Evolutionary conservation across 2,329 filamentous ascomycete species (phyloP).

Genomic region (Fusarium kyushuense): DNA sequence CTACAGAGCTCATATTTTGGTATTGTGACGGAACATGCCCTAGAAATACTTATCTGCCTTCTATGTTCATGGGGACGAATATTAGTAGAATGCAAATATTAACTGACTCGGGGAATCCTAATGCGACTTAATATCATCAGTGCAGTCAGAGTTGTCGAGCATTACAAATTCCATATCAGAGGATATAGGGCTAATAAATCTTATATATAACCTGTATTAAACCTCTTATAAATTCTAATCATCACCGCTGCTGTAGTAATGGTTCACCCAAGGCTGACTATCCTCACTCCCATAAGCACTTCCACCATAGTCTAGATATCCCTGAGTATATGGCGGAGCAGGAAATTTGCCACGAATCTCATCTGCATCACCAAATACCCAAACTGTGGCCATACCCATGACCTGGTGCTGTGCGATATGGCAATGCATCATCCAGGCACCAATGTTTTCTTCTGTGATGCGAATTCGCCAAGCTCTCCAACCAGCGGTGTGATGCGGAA

Average conservation of each 20-base stretch:
- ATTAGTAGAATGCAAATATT: too few relatives aligned
- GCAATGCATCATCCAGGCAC: slow-evolving; percentile 73
- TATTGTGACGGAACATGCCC: too few relatives aligned
- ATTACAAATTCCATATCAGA: too few relatives aligned
- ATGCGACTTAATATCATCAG: background rate
- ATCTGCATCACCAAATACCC: slow-evolving; percentile 45
- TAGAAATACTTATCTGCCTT: too few relatives aligned
- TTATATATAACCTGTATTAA: too few relatives aligned
- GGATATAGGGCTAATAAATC: too few relatives aligned
- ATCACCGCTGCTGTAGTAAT: slow-evolving; percentile 8
- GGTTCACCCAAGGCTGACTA: slow-evolving; percentile 16
- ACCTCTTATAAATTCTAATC: background rate
- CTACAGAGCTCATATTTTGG: too few relatives aligned
- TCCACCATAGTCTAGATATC: slow-evolving; percentile 60
- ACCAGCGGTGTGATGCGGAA: slow-evolving; percentile 58
- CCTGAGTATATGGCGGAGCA: slow-evolving; percentile 52
- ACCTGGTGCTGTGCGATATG: slow-evolving; percentile 69
- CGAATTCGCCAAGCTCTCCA: slow-evolving; percentile 72
- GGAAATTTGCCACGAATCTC: slow-evolving; percentile 35
- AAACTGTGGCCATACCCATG: slow-evolving; percentile 59
- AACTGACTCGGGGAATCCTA: too few relatives aligned
- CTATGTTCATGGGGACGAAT: too few relatives aligned
- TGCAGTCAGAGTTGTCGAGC: too few relatives aligned
- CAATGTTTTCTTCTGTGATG: slow-evolving; percentile 58
- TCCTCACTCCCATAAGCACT: slow-evolving; percentile 58